A percentile compares a stretch with the other conserved stretches of the same genome.
Conservation (phyloP, 768 basidiomycete species). For the Phlebiopsis gigantea region DNA sequence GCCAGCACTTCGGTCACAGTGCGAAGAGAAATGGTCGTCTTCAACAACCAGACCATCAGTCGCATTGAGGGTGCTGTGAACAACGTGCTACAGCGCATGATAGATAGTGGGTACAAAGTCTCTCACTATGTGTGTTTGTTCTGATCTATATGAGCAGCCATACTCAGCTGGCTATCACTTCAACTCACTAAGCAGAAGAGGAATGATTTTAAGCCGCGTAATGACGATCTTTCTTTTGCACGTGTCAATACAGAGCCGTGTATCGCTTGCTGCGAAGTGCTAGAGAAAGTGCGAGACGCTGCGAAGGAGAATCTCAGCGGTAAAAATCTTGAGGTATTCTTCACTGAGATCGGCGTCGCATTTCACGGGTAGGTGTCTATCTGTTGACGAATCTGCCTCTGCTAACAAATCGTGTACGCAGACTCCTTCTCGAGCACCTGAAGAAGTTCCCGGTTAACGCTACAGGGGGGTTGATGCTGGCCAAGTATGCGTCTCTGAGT, state of each 20-base stretch:
- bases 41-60: conserved; percentile 84
- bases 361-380: conserved; percentile 70
- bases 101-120: conserved; percentile 57
- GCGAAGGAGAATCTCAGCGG: conserved; percentile 78
- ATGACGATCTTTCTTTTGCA: conserved; percentile 93
- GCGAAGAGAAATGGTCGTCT: conserved; percentile 88
- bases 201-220: conserved; percentile 93
- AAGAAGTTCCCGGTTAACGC: conserved; percentile 96
- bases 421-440: conserved; percentile 88
- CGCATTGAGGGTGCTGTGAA: conserved; percentile 83
- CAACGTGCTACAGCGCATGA: conserved; percentile 68
- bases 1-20: conserved; percentile 81
- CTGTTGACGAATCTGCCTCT: not conserved
- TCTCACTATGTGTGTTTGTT: not conserved
- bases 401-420: conserved; percentile 23
- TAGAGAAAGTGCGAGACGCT: conserved; percentile 77
- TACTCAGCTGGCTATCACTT: conserved; percentile 66
- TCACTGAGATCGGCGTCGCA: conserved; percentile 89
- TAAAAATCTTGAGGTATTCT: conserved; percentile 87
- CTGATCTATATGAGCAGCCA: conserved; percentile 36
- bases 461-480: conserved; percentile 95
- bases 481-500: conserved; percentile 58
- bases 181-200: conserved; percentile 91
- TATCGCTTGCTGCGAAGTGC: conserved; percentile 72
- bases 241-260: conserved; percentile 95